Base-by-base conservation (phyloP, 148 eudicot species). In the Limonium bicolor region DNA sequence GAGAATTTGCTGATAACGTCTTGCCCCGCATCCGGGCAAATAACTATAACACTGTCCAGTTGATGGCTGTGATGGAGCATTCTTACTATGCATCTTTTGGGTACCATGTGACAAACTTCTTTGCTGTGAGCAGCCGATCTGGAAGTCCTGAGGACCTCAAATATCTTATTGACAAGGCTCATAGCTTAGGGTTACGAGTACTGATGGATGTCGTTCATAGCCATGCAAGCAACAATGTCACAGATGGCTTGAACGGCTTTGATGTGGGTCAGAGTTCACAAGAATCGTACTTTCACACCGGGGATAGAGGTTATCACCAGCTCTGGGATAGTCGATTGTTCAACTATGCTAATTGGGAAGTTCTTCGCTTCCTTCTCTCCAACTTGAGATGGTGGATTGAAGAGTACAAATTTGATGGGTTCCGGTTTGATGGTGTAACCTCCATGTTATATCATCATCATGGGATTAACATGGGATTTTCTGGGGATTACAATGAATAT, bases 371-470 rank as follows among this genome's bases (percentile, higher is more conserved):
- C 73, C 94, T 85, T 64, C 80, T 92, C 34, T 92, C 95, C 53
- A 92, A 85, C 61, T 94, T 94, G 48, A 81, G 99, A 81, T 92
- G 99, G 99, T 92, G 99, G 99, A 74, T 92, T 46, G 99, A 85
- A 64, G 99, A 92, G 53, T 92, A 81, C 68, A 85, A 85, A 55
- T 92, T 92, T 64, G 95, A 92, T 67, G 99, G 99, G 22, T 92
- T 85, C 60, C 71, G 95, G 60, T 92, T 85, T 71, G 95, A 92
- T 67, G 95, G 99, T 51, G 99, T 85, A 59, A 85, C 99, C 24
- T 92, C 99, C 30, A 92, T 92, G 99, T 85, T 92, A 94, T 92
- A 92, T 59, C 78, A 93, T 42, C 95, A 92, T 66, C 99, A 92
- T 55, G 95, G 99, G 8, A 15, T 32, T 18, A 21, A 92, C 94